A percentile compares a stretch with the other conserved stretches of the same genome.
Evolutionary conservation across 2,329 filamentous ascomycete genomes (phyloP).

Genomic region (Myriosclerotinia curreyana): DNA sequence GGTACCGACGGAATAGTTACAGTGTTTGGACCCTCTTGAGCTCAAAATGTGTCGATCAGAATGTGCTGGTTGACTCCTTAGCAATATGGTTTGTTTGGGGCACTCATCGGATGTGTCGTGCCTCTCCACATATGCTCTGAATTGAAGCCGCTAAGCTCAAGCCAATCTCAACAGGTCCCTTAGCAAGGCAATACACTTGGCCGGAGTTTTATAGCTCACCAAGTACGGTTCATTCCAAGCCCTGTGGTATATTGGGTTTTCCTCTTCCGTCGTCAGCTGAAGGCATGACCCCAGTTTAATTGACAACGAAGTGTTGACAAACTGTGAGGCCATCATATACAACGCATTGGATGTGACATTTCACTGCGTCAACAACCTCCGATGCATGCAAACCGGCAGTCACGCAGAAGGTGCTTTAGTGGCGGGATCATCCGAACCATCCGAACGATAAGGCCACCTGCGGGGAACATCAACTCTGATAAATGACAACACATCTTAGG

Average conservation of each 20-base stretch:
- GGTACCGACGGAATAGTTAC: constrained; percentile 65
- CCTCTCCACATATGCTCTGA: background rate
- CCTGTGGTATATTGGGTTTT: background rate
- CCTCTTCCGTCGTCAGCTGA: background rate
- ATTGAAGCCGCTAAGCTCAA: background rate
- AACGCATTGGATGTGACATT: constrained; percentile 10
- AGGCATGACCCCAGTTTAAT: constrained; percentile 7
- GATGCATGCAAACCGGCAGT: constrained; percentile 11
- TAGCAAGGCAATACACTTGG: background rate
- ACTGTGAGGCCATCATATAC: background rate
- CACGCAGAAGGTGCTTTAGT: constrained; percentile 6
- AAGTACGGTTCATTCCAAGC: background rate
- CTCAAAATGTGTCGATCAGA: background rate
- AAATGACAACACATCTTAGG: constrained; percentile 12
- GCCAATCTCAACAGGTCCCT: background rate
- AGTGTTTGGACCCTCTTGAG: constrained; percentile 49
- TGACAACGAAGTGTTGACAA: constrained; percentile 7
- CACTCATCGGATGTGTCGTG: background rate
- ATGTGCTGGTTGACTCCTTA: background rate
- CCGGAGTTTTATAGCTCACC: background rate
- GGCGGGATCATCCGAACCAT: constrained; percentile 8
- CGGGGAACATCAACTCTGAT: constrained; percentile 10
- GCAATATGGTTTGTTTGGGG: background rate
- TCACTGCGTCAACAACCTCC: constrained; percentile 8
- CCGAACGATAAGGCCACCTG: constrained; percentile 16